Evolutionary conservation across 2,329 filamentous ascomycete species (phyloP).

Genomic region (Aspergillus terreus): DNA sequence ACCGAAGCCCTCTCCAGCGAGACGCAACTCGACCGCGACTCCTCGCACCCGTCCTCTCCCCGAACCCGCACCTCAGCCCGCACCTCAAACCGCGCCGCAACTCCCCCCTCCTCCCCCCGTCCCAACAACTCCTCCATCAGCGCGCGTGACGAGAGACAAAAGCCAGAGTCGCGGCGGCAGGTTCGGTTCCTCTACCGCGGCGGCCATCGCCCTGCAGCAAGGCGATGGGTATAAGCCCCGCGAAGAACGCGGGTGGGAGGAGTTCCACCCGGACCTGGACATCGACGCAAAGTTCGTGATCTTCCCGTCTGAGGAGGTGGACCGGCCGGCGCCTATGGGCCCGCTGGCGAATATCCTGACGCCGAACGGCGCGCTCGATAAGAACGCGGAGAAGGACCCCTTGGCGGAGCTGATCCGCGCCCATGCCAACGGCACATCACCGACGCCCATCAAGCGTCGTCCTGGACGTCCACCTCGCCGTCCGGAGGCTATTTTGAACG

Average conservation of each 20-base stretch:
- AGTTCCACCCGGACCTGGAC: slow-evolving; percentile 94
- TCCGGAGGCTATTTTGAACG: slow-evolving; percentile 57
- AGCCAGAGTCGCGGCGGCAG: slow-evolving; percentile 60
- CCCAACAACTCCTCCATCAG: slow-evolving; percentile 36
- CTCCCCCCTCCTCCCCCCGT: slow-evolving; percentile 27
- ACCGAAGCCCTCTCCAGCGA: slow-evolving; percentile 39
- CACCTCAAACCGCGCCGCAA: slow-evolving; percentile 13
- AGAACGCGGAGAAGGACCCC: slow-evolving; percentile 24
- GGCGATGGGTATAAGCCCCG: slow-evolving; percentile 95
- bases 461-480: slow-evolving; percentile 64
- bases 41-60: slow-evolving; percentile 52
- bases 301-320: slow-evolving; percentile 78
- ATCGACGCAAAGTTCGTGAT: slow-evolving; percentile 77
- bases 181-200: slow-evolving; percentile 78
- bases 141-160: slow-evolving; percentile 40
- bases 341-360: slow-evolving; percentile 35
- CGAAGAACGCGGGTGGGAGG: slow-evolving; percentile 95
- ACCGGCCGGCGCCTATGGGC: slow-evolving; percentile 60
- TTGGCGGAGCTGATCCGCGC: slow-evolving; percentile 44
- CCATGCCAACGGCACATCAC: slow-evolving; percentile 30
- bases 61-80: slow-evolving; percentile 12
- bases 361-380: slow-evolving; percentile 22
- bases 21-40: slow-evolving; percentile 43
- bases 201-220: slow-evolving; percentile 82
- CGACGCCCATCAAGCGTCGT: slow-evolving; percentile 53